Percentiles rank a stretch among this genome's conserved stretches.
Conservation (phyloP, 352 stramenopile species). For the Thraustotheca clavata region DNA sequence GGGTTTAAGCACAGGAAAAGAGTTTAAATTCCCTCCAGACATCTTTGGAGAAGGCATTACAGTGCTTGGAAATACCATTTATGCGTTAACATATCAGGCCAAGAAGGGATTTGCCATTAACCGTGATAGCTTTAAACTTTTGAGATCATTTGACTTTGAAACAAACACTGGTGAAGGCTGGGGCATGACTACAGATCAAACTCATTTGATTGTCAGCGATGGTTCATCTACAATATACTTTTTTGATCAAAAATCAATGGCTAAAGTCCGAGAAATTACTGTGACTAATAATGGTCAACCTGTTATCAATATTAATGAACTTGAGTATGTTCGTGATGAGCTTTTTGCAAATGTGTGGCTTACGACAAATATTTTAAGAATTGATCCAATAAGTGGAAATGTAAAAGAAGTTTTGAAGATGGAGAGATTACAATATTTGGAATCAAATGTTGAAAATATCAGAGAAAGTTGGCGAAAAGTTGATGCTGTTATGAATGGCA, state of each 20-base stretch:
- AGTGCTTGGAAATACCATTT: constrained; percentile 59
- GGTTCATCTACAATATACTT: constrained; percentile 70
- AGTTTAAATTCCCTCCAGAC: constrained; percentile 46
- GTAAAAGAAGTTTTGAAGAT: constrained; percentile 71
- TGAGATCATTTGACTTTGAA: constrained; percentile 41
- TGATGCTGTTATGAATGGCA: constrained; percentile 86
- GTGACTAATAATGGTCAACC: constrained; percentile 34
- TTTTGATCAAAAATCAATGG: constrained; percentile 58
- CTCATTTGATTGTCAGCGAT: constrained; percentile 80
- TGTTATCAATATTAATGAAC: constrained; percentile 70
- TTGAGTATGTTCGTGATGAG: constrained; percentile 77
- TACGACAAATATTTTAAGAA: constrained; percentile 60
- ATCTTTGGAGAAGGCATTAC: constrained; percentile 79
- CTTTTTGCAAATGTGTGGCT: constrained; percentile 86
- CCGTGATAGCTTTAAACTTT: constrained; percentile 40
- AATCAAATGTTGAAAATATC: constrained; percentile 39
- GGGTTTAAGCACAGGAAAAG: constrained; percentile 20
- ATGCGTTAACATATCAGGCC: constrained; percentile 75
- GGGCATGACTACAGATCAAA: constrained; percentile 77
- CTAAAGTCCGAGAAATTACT: constrained; percentile 42
- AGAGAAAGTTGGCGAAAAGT: constrained; percentile 25
- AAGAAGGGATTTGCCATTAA: constrained; percentile 56
- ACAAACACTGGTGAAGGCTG: constrained; percentile 83
- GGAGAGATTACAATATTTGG: constrained; percentile 44
- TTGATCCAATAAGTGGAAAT: constrained; percentile 50